Evolutionary conservation across 2,329 filamentous ascomycete genomes (phyloP), one percentile per base, ranked within the genome.

Genomic region (Teratosphaeria gauchensis): DNA sequence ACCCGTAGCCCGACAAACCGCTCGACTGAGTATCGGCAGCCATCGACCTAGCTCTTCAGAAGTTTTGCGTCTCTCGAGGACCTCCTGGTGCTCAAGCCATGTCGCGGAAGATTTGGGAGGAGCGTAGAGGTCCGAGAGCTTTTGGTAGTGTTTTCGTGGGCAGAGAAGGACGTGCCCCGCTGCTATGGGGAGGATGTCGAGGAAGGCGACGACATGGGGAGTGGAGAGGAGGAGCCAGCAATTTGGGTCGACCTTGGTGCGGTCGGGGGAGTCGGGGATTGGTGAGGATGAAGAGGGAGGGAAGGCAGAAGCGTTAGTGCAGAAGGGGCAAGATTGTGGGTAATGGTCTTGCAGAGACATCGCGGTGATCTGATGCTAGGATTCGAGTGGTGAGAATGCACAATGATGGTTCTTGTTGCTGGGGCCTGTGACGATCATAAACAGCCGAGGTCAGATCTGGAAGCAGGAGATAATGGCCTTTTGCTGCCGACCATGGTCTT

Each of bases 121-220:
- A 11, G 61, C 30, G 64, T 66, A 65, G 55, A 92, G 79, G 69
- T 92, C 88, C 2, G 84, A 86, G 42, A 96, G 79, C 71, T 92
- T 95, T 62, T 86, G 82, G 58, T 85, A 82, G 77, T 97, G 94
- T 38, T 77, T 71, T 48, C 94, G 82, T 8, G 91, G 88, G 57
- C 87, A 89, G 35, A 97, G 81, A 0, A 97, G 82, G 6, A 96
- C 74, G 77, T 97, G 92, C 1, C 92, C 92, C 0, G 79, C 79
- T 0, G 89, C 88, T 56, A 97, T 83, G 0, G 94, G 94, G 78
- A 95, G 83, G 68, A 96, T 96, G 75, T 97, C 92, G 66, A 97
- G 81, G 75, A 97, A 97, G 51, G 91, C 91, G 62, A 97, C 76
- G 31, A 94, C 84, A 61, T 85, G 73, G 1, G 84, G 84, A 0